Percentiles rank a stretch among this genome's conserved stretches.
Conservation (phyloP, 805 yeast species). For the Saccharomycopsis synnaedendra region DNA sequence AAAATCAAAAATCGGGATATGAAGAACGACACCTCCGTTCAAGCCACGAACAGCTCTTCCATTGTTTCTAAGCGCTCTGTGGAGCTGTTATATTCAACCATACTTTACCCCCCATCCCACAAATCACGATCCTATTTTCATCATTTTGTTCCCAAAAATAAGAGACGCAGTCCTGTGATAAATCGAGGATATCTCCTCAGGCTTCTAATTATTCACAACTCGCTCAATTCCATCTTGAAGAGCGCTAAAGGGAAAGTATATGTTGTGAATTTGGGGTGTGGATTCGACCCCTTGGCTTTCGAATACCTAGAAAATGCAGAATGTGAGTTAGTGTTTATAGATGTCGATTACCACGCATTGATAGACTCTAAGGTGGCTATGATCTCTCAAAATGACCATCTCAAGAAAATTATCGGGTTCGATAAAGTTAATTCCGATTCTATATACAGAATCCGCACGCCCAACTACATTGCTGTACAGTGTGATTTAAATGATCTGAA, state of each 20-base stretch:
- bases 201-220: constrained; percentile 52
- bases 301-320: constrained; percentile 25
- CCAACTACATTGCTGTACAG: constrained; percentile 44
- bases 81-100: constrained; percentile 42
- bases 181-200: constrained; percentile 80
- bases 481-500: constrained; percentile 49
- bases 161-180: constrained; percentile 67
- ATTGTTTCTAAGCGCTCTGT: constrained; percentile 77
- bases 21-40: constrained; percentile 35
- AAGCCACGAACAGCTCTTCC: constrained; percentile 76
- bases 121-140: constrained; percentile 37
- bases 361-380: constrained; percentile 42
- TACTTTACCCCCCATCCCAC: constrained; percentile 17
- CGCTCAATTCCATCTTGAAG: constrained; percentile 36
- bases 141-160: constrained; percentile 53
- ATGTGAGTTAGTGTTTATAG: constrained; percentile 37
- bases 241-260: constrained; percentile 21
- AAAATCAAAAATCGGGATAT: too few relatives aligned
- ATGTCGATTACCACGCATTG: constrained; percentile 67
- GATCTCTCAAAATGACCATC: constrained; percentile 33
- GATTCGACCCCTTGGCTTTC: constrained; percentile 56
- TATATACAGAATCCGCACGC: constrained; percentile 18
- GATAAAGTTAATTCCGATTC: constrained; percentile 3
- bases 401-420: constrained; percentile 34
- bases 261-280: constrained; percentile 69